These are phyloP conservation scores for Umbelopsis ramanniana DNA, from an alignment of 192 early-diverging fungal genomes.

Conservation along the genomic window DNA sequence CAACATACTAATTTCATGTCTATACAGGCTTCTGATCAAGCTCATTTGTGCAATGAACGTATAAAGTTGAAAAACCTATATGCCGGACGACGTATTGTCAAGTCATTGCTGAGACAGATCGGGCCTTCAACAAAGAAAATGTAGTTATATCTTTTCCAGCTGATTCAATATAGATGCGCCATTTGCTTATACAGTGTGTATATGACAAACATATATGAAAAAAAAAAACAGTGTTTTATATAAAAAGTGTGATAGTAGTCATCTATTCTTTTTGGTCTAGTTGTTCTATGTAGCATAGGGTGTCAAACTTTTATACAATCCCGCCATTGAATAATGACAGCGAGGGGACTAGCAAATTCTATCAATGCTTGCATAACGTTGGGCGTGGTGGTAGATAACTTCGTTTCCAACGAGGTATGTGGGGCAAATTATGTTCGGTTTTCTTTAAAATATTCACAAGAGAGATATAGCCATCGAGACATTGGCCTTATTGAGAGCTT, in stretches of 20 bases:
- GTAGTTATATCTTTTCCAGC: background rate
- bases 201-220: too few relatives aligned
- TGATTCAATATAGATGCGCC: background rate
- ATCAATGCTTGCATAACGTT: background rate
- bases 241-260: background rate
- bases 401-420: too few relatives aligned
- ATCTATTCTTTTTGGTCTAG: background rate
- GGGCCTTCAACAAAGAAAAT: background rate
- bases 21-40: slow-evolving; percentile 71
- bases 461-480: background rate
- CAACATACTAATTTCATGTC: background rate
- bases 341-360: slow-evolving; percentile 8
- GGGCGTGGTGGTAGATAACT: background rate
- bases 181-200: background rate
- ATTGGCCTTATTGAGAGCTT: background rate
- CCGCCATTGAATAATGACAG: background rate
- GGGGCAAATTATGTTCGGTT: background rate
- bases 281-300: background rate
- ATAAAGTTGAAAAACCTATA: slow-evolving; percentile 71
- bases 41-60: slow-evolving; percentile 78
- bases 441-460: slow-evolving; percentile 16
- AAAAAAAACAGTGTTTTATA: background rate
- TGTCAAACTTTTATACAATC: slow-evolving; percentile 19
- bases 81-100: slow-evolving; percentile 68
- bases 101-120: slow-evolving; percentile 32